Evolutionary conservation across 1,284 basidiomycete species (phyloP).

Genomic region (Meira nashicola): DNA sequence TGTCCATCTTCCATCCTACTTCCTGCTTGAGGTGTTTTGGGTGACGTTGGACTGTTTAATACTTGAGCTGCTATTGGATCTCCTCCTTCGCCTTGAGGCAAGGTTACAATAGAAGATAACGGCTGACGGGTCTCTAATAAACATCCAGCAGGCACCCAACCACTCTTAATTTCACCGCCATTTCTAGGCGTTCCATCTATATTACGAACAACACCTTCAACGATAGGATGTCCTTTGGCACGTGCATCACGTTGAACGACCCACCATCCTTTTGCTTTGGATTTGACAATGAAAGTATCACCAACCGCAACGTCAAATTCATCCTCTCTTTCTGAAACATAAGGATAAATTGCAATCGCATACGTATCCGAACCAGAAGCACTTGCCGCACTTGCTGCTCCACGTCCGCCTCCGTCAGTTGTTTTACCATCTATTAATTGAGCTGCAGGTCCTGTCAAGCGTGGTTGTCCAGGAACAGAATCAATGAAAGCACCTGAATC

Average conservation of each 20-base stretch:
- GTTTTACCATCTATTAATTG: slow-evolving; percentile 16
- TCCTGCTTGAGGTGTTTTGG: slow-evolving; percentile 3
- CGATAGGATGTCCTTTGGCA: slow-evolving; percentile 72
- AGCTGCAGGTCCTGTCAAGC: slow-evolving; percentile 32
- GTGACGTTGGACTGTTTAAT: not conserved
- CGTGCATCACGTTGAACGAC: slow-evolving; percentile 79
- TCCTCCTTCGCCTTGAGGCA: not conserved
- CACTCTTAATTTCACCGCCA: slow-evolving; percentile 31
- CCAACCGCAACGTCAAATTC: slow-evolving; percentile 91
- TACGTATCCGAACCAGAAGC: slow-evolving; percentile 56
- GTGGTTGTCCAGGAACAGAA: slow-evolving; percentile 8
- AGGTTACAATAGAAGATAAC: slow-evolving; percentile 48
- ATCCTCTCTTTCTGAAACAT: slow-evolving; percentile 92
- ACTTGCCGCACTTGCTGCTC: slow-evolving; percentile 17
- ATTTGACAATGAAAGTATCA: slow-evolving; percentile 75
- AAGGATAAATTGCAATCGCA: slow-evolving; percentile 86
- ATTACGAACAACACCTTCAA: slow-evolving; percentile 68
- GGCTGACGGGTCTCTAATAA: slow-evolving; percentile 71
- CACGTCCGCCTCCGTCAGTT: too few species aligned
- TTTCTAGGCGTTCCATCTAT: slow-evolving; percentile 72
- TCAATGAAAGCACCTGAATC: not conserved
- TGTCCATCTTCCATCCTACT: not conserved
- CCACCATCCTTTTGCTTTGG: slow-evolving; percentile 96
- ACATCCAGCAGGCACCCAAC: slow-evolving; percentile 64
- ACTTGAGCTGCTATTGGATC: not conserved